Conservation (phyloP, 495 filamentous ascomycete genomes). For the Tuber magnatum region DNA sequence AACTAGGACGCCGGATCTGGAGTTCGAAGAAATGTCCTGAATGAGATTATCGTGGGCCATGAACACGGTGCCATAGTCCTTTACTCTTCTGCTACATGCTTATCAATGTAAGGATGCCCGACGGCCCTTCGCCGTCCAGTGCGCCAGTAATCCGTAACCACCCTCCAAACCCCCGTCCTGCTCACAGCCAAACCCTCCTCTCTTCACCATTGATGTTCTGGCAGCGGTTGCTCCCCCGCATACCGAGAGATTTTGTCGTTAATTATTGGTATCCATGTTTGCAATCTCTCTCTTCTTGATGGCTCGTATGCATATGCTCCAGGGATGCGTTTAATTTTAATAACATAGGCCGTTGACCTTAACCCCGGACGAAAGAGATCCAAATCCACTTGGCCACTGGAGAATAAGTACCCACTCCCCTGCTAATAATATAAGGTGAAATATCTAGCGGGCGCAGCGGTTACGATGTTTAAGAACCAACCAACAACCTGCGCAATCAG, state of each 20-base stretch:
- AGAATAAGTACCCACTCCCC: background rate
- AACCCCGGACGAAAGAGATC: background rate
- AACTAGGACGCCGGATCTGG: too few species aligned
- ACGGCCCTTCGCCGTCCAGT: background rate
- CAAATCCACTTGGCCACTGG: background rate
- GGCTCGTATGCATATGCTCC: background rate
- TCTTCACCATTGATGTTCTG: too few species aligned
- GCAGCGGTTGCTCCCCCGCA: too few species aligned
- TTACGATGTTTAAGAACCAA: background rate
- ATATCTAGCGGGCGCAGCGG: background rate
- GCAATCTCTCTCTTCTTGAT: background rate
- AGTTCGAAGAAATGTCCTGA: background rate
- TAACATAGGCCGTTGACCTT: background rate
- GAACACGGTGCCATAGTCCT: too few species aligned
- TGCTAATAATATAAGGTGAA: background rate
- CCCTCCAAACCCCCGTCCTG: background rate
- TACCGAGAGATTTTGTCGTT: background rate
- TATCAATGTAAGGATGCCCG: background rate
- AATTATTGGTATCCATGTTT: background rate
- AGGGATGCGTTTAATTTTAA: background rate
- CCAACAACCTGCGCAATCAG: background rate
- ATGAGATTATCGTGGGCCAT: background rate
- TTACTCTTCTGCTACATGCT: background rate
- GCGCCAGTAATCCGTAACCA: background rate
- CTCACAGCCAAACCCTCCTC: background rate